A percentile compares a stretch with the other conserved stretches of the same genome.
phyloP scores from a whole-genome alignment of 805 yeast species.

The Wickerhamiella vanderwaltii region DNA sequence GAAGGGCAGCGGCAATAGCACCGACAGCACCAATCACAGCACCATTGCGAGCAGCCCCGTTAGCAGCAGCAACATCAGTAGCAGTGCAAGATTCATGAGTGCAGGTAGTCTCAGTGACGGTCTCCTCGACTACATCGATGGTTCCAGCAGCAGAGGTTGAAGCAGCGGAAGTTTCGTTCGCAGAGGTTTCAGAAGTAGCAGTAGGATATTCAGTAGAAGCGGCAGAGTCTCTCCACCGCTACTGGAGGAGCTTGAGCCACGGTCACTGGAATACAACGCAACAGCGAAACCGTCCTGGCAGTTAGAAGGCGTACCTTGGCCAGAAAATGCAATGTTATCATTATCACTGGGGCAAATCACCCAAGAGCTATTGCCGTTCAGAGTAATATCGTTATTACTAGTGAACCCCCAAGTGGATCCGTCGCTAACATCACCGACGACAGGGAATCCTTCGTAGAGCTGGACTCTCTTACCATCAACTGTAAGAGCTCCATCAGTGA shows the following conservation, averaged over 20 bases:
- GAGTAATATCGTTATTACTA: not conserved
- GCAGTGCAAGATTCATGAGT: slow-evolving; percentile 4
- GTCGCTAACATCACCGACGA: too few relatives aligned
- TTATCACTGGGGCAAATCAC: not conserved
- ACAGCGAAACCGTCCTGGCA: slow-evolving; percentile 1
- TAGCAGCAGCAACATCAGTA: slow-evolving; percentile 8
- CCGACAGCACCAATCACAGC: slow-evolving; percentile 2
- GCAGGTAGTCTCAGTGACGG: slow-evolving; percentile 10
- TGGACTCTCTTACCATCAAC: not conserved
- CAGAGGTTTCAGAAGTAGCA: slow-evolving; percentile 12
- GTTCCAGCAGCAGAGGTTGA: not conserved
- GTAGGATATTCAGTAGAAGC: slow-evolving; percentile 9
- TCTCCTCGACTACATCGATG: slow-evolving; percentile 1
- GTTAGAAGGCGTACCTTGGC: slow-evolving; percentile 1
- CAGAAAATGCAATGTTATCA: not conserved
- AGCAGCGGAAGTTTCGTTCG: slow-evolving; percentile 6
- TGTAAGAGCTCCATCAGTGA: not conserved
- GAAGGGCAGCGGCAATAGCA: slow-evolving; percentile 8
- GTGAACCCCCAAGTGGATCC: not conserved
- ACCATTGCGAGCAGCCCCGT: slow-evolving; percentile 7
- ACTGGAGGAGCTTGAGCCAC: not conserved
- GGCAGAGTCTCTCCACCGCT: not conserved
- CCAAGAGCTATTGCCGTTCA: not conserved
- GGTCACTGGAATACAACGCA: not conserved
- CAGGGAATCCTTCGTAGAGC: not conserved